phyloP scores from a whole-genome alignment of 345 rosid genomes.

The Linum lewisii region DNA sequence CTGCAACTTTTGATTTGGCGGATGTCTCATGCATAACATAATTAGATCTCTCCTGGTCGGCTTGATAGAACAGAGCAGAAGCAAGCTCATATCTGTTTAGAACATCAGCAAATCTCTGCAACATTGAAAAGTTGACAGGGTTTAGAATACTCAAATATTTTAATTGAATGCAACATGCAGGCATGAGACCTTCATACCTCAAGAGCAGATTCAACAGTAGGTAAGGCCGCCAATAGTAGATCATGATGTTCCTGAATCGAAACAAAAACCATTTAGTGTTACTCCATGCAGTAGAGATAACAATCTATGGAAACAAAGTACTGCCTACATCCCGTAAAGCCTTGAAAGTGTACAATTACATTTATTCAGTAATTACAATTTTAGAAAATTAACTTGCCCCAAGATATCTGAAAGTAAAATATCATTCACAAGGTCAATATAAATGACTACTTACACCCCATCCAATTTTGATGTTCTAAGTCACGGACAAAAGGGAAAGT shows the following conservation, averaged over 20 bases:
- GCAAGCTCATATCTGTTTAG: constrained; percentile 62
- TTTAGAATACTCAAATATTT: constrained; percentile 10
- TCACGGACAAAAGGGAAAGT: neutral
- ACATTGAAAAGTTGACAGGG: constrained; percentile 17
- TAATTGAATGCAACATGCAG: constrained; percentile 8
- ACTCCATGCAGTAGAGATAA: neutral
- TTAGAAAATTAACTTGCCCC: neutral
- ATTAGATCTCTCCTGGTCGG: constrained; percentile 77
- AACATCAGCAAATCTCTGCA: constrained; percentile 65
- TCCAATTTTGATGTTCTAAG: neutral
- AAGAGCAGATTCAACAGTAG: constrained; percentile 67
- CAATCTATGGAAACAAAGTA: neutral
- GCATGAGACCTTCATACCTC: constrained; percentile 45
- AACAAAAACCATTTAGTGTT: constrained; percentile 12
- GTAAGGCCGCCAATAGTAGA: constrained; percentile 63
- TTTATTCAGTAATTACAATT: no score
- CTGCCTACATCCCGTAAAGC: neutral
- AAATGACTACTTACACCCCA: neutral
- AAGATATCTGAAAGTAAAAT: neutral
- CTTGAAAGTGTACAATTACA: no score
- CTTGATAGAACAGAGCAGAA: constrained; percentile 53
- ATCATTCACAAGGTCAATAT: neutral
- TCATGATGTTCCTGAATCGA: constrained; percentile 79
- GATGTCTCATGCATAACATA: constrained; percentile 67
- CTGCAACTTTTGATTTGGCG: constrained; percentile 71